Evolutionary conservation across 192 early-diverging fungal genomes (phyloP).

Genomic region (Dispira simplex): DNA sequence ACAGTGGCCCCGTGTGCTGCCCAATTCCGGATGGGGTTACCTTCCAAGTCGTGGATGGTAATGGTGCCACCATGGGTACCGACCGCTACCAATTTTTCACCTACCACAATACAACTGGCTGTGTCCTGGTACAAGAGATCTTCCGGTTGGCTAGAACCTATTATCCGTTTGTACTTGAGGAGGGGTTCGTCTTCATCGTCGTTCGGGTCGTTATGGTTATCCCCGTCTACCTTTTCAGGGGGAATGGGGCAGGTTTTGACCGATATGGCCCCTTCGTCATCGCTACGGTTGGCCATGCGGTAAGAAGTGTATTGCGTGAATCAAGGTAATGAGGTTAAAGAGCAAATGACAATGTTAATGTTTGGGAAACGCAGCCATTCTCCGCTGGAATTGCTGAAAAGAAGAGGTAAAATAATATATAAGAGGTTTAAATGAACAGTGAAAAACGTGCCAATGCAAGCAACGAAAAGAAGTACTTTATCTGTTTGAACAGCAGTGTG

Average conservation of each 20-base stretch:
- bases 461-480: too few relatives aligned
- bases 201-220: conserved; percentile 27
- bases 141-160: conserved; percentile 40
- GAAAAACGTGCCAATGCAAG: too few relatives aligned
- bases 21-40: conserved; percentile 78
- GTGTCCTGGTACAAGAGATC: conserved; percentile 67
- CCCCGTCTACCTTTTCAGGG: conserved; percentile 20
- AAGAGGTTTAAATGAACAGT: too few relatives aligned
- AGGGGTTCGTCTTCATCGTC: conserved; percentile 86
- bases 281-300: too few relatives aligned
- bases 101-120: conserved; percentile 63
- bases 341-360: too few relatives aligned
- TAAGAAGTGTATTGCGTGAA: too few relatives aligned
- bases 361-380: too few relatives aligned
- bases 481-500: too few relatives aligned
- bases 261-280: too few relatives aligned
- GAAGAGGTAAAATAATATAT: too few relatives aligned
- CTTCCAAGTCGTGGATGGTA: conserved; percentile 81
- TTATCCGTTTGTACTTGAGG: conserved; percentile 76
- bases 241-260: background rate
- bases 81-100: conserved; percentile 76
- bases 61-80: conserved; percentile 88
- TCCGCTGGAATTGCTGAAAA: too few relatives aligned
- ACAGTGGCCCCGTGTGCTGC: conserved; percentile 73
- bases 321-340: too few relatives aligned